Base-by-base conservation (phyloP, 1,139 yeast genomes). In the Diutina rugosa region DNA sequence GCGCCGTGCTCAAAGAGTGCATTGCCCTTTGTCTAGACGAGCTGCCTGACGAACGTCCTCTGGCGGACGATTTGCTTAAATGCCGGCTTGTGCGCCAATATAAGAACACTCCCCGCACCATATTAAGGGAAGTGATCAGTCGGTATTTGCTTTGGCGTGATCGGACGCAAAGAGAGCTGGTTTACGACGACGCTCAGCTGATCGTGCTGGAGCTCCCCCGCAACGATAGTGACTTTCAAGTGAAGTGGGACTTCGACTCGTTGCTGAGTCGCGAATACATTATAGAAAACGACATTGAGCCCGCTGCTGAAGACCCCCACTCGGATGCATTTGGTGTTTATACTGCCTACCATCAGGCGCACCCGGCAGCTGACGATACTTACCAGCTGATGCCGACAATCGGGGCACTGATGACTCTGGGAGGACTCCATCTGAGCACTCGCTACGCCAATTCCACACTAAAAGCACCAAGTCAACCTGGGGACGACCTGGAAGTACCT, bases 11-110 rank as follows among this genome's bases (percentile, higher is more conserved):
- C 58, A 95, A 91, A 64, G 99, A 95, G 69, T 83, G 90, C 59
- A 85, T 95, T 56, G 97, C 99, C 0, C 73, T 87, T 55, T 93
- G 98, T 70, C 75, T 95, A 55, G 98, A 93, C 68, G 99, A 95
- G 69, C 89, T 87, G 59, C 96, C 98, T 0, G 85, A 82, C 28
- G 96, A 89, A 64, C 77, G 99, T 62, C 87, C 91, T 0, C 75
- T 83, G 55, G 98, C 99, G 1, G 97, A 90, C 56, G 97, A 89
- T 52, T 72, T 95, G 55, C 69, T 82, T 56, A 89, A 85, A 65
- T 79, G 91, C 57, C 87, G 81, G 66, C 85, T 91, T 60, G 80
- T 93, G 55, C 81, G 81, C 61, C 68, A 74, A 52, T 82, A 87
- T 64, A 82, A 80, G 62, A 78, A 77, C 59, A 69, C 79, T 7